Percentiles rank a stretch among this genome's conserved stretches.
These are phyloP conservation scores for Carex myosuroides DNA, from an alignment of 176 grass and related monocot species.

Conservation along the genomic window DNA sequence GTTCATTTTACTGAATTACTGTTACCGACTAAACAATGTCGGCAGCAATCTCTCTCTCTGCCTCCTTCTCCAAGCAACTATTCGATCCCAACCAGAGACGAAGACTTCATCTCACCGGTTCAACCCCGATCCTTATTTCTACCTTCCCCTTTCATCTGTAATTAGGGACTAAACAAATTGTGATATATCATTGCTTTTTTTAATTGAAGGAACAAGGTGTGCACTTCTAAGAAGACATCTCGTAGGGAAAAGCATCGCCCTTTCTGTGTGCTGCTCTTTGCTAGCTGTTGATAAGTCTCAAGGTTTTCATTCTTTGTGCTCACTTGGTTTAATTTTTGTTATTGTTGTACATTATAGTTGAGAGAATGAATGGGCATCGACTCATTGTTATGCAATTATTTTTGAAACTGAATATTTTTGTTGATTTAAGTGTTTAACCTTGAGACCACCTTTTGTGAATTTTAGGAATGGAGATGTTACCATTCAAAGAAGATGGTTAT, in stretches of 20 bases:
- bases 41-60: slow-evolving; percentile 21
- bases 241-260: slow-evolving; percentile 45
- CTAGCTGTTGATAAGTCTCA: slow-evolving; percentile 35
- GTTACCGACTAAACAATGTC: slow-evolving; percentile 12
- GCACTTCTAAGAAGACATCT: slow-evolving; percentile 59
- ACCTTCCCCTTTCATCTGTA: neutral
- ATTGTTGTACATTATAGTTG: neutral
- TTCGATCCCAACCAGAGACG: slow-evolving; percentile 20
- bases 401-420: neutral
- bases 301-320: slow-evolving; percentile 22
- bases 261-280: slow-evolving; percentile 67
- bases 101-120: slow-evolving; percentile 22
- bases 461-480: slow-evolving; percentile 61
- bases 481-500: slow-evolving; percentile 84
- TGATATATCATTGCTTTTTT: neutral
- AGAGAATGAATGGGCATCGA: neutral
- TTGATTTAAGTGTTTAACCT: neutral
- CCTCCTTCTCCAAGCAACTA: slow-evolving; percentile 22
- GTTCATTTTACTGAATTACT: neutral
- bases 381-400: neutral
- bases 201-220: slow-evolving; percentile 27
- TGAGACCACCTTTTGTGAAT: neutral
- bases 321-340: neutral
- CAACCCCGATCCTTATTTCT: neutral
- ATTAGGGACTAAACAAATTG: neutral